phyloP scores from a whole-genome alignment of 2,329 filamentous ascomycete species.

The Neofusicoccum sp. region DNA sequence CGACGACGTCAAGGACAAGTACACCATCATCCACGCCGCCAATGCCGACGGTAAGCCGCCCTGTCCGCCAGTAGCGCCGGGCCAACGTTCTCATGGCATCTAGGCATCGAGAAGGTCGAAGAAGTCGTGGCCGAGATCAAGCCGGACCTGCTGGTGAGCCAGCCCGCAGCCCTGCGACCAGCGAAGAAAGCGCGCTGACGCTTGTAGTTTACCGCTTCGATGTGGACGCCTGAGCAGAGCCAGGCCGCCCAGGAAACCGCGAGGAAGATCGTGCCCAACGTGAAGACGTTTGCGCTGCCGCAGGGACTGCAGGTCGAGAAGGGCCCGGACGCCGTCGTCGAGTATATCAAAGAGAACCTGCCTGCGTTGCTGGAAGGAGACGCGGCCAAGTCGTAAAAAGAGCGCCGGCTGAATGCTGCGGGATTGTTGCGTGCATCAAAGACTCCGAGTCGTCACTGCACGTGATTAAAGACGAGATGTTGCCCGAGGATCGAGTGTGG shows the following conservation, averaged over 20 bases:
- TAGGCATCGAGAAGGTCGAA: constrained; percentile 53
- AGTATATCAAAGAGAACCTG: constrained; percentile 48
- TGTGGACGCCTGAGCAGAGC: constrained; percentile 55
- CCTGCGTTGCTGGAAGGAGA: constrained; percentile 29
- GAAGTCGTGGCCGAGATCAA: constrained; percentile 51
- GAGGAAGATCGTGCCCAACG: constrained; percentile 44
- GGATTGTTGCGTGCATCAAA: neutral
- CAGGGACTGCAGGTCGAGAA: constrained; percentile 54
- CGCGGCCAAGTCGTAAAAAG: neutral
- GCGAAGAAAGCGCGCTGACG: neutral
- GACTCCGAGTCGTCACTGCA: neutral
- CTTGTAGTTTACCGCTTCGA: constrained; percentile 59
- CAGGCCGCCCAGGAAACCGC: constrained; percentile 47
- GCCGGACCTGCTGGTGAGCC: constrained; percentile 55
- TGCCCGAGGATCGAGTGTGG: neutral
- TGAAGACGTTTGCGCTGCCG: constrained; percentile 55
- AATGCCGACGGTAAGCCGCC: constrained; percentile 58
- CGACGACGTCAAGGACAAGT: constrained; percentile 61
- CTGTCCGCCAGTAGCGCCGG: neutral
- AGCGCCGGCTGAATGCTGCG: neutral
- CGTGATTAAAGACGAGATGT: neutral
- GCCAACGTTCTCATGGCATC: neutral
- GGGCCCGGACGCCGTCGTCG: constrained; percentile 57
- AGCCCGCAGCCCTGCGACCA: neutral
- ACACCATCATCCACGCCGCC: constrained; percentile 61